Evolutionary conservation across 177 flowering plant species (phyloP).

Genomic region (Vitis hybrid): DNA sequence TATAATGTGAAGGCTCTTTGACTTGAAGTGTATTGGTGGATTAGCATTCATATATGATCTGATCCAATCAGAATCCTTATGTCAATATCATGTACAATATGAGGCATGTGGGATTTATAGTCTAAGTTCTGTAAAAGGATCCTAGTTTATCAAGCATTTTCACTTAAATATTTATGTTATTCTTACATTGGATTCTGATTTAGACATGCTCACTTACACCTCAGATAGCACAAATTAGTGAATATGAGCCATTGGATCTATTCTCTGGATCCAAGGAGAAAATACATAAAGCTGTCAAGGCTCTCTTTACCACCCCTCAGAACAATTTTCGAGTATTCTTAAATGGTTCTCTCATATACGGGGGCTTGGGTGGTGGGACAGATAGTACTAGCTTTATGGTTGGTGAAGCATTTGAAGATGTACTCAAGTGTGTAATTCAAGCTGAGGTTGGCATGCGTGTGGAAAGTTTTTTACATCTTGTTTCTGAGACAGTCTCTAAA

Average conservation of each 20-base stretch:
- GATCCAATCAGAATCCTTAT: background rate
- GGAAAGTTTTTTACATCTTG: constrained; percentile 52
- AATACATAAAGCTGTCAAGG: constrained; percentile 61
- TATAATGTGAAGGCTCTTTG: background rate
- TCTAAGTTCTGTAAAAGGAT: background rate
- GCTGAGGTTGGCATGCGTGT: constrained; percentile 57
- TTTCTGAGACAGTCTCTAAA: constrained; percentile 53
- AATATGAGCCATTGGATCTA: constrained; percentile 82
- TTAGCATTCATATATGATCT: background rate
- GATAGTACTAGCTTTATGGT: constrained; percentile 23
- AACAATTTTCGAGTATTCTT: constrained; percentile 87
- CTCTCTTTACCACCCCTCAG: constrained; percentile 77
- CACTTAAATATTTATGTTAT: background rate
- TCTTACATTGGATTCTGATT: background rate
- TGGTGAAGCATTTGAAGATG: constrained; percentile 57
- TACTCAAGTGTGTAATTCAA: constrained; percentile 42
- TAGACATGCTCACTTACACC: constrained; percentile 1
- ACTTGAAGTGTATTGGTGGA: background rate
- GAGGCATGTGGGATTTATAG: no score
- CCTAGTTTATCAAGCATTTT: background rate
- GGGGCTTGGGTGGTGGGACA: constrained; percentile 61
- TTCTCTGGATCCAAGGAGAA: constrained; percentile 76
- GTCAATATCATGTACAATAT: no score
- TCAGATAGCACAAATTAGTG: constrained; percentile 75
- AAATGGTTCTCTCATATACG: constrained; percentile 76